Evolutionary conservation across 2,329 filamentous ascomycete genomes (phyloP), one percentile per base, ranked within the genome.

Genomic region (Pseudocercospora pini-densiflorae): DNA sequence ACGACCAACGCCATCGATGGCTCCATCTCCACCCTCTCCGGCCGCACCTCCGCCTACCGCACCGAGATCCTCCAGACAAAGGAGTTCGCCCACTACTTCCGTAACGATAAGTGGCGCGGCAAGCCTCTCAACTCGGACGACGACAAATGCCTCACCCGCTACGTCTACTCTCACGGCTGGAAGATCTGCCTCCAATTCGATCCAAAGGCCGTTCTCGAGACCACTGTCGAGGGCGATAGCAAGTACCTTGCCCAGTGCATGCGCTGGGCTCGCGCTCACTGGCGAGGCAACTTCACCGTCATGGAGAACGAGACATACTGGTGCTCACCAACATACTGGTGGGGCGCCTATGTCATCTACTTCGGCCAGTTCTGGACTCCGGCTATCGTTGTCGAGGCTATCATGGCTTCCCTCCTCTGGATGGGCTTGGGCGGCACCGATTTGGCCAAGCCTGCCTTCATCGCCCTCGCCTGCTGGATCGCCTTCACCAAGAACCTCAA

Each of bases 121-220:
- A 80, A 81, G 0, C 83, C 84, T 0, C 74, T 88, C 1, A 82
- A 84, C 21, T 79, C 81, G 0, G 88, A 89, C 67, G 87, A 89
- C 65, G 88, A 90, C 78, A 89, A 89, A 74, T 89, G 84, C 70
- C 78, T 86, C 40, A 89, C 87, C 0, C 80, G 88, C 10, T 86
- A 82, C 67, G 79, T 84, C 5, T 81, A 86, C 49, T 78, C 78
- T 9, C 74, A 82, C 5, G 81, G 81, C n/a, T 88, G 82, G 81
- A 78, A 81, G 7, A 83, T 89, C 65, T 80, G 81, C 54, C 83
- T 89, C 59, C 87, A 90, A 72, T 82, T 84, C 64, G 79, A 80
- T 4, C 70, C 78, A 0, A 81, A 86, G 2, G 79, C 83, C 0
- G 76, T 80, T 0, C 78, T 90, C 36, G 78, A 83, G 64, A 89